These are phyloP conservation scores for Hymenoscyphus fraxineus DNA, from an alignment of 2,329 filamentous ascomycete genomes.

Conservation along the genomic window DNA sequence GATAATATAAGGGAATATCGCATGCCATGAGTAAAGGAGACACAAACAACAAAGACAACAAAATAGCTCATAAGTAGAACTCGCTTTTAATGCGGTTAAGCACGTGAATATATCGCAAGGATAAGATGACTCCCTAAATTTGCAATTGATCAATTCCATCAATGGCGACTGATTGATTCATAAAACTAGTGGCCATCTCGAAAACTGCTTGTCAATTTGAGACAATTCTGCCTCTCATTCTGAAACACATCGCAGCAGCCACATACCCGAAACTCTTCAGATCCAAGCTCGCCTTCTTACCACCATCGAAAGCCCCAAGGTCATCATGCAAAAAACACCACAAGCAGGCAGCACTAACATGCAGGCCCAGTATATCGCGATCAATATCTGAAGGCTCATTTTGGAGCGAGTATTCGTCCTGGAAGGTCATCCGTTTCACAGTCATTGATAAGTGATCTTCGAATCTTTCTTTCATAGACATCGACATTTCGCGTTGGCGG, in stretches of 20 bases:
- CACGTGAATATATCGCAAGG: too few species aligned
- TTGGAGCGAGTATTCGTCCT: neutral
- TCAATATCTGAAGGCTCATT: neutral
- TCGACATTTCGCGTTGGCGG: conserved; percentile 1
- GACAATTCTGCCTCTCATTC: neutral
- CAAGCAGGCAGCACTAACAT: neutral
- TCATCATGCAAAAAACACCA: conserved; percentile 4
- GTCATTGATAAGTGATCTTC: neutral
- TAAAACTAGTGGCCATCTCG: too few species aligned
- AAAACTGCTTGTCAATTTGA: neutral
- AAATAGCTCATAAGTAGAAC: too few species aligned
- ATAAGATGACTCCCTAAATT: too few species aligned
- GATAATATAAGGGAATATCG: too few species aligned
- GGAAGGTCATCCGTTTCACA: neutral
- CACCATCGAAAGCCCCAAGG: neutral
- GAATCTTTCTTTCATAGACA: conserved; percentile 3
- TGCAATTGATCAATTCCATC: too few species aligned
- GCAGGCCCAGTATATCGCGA: neutral
- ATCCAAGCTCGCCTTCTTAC: neutral
- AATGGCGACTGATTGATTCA: too few species aligned
- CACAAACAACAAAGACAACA: too few species aligned
- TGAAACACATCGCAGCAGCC: neutral
- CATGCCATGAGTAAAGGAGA: too few species aligned
- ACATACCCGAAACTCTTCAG: conserved; percentile 8
- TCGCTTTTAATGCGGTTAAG: too few species aligned